phyloP scores from a whole-genome alignment of 1,139 yeast genomes.

The Debaryomyces psychrophilus region DNA sequence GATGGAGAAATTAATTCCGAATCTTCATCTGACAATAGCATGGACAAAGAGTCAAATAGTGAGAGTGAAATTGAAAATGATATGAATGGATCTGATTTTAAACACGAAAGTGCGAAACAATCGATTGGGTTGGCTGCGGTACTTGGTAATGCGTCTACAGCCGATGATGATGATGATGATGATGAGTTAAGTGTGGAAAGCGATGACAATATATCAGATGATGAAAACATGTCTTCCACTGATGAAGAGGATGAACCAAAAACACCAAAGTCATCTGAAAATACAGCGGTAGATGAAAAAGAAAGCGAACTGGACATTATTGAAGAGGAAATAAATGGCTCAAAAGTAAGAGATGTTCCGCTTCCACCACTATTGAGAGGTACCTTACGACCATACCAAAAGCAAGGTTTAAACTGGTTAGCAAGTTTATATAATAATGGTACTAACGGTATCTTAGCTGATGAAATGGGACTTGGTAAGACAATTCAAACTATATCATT shows the following conservation, averaged over 20 bases:
- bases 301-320: conserved; percentile 20
- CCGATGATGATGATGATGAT: conserved; percentile 15
- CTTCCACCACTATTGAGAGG: conserved; percentile 75
- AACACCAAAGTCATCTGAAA: conserved; percentile 28
- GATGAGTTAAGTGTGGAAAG: conserved; percentile 21
- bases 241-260: conserved; percentile 35
- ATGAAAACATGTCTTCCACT: conserved; percentile 27
- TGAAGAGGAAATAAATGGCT: conserved; percentile 46
- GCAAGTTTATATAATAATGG: conserved; percentile 91
- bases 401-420: conserved; percentile 95
- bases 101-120: conserved; percentile 8
- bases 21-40: conserved; percentile 17
- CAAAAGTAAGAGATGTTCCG: conserved; percentile 69
- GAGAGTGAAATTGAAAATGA: conserved; percentile 3
- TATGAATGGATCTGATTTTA: neutral
- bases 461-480: conserved; percentile 98
- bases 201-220: conserved; percentile 19
- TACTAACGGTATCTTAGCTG: conserved; percentile 96
- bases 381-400: conserved; percentile 85
- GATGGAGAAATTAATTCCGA: conserved; percentile 27
- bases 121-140: conserved; percentile 27
- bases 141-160: conserved; percentile 16
- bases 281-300: conserved; percentile 16
- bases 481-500: conserved; percentile 95
- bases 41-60: conserved; percentile 3